Base-by-base conservation (phyloP, 2,329 filamentous ascomycete species). In the Cercospora sesami region DNA sequence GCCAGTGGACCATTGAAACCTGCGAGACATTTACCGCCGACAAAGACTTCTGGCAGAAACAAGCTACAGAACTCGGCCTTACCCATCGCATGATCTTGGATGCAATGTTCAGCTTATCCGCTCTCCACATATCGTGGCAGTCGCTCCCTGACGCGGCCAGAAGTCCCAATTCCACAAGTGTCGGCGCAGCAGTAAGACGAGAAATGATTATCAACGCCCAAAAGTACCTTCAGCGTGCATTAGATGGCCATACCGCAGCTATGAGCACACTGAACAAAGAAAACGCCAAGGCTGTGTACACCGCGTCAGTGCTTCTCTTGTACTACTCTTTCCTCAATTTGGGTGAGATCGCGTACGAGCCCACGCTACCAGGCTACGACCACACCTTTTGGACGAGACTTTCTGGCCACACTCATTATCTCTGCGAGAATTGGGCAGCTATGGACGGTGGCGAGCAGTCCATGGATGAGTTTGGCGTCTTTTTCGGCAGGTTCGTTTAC, bases 1-100 rank as follows among this genome's bases (percentile, higher is more conserved):
- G 75, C 53, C 63, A 74, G 45, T 75, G 74, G 74, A 75, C 72
- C 16, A 67, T 72, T 5, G 71, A 73, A 30, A 71, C 71, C 10
- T 72, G 65, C 53, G 57, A 71, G 28, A 71, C 64, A 21, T 73
- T 75, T 58, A 71, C 73, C n/a, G 68, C 69, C 9, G 67, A 68
- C 7, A 58, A 69, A 48, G 71, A 74, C 9, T 76, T 74, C 67
- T 75, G 73, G 73, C 63, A 66, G 42, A 72, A 57, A 23, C 70
- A 75, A 51, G 73, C 71, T 4, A 74, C 74, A 8, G 63, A 75
- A 16, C 68, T 75, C 14, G 74, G 73, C 3, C 62, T 76, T 26
- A 66, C 75, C 51, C 64, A 70, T 36, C 71, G 73, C 39, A 67
- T 72, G 31, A 61, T 72, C 18, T 48, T 75, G 6, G 74, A 76